Evolutionary conservation across 148 eudicot species (phyloP).

Genomic region (Vaccinium vitisidaea): DNA sequence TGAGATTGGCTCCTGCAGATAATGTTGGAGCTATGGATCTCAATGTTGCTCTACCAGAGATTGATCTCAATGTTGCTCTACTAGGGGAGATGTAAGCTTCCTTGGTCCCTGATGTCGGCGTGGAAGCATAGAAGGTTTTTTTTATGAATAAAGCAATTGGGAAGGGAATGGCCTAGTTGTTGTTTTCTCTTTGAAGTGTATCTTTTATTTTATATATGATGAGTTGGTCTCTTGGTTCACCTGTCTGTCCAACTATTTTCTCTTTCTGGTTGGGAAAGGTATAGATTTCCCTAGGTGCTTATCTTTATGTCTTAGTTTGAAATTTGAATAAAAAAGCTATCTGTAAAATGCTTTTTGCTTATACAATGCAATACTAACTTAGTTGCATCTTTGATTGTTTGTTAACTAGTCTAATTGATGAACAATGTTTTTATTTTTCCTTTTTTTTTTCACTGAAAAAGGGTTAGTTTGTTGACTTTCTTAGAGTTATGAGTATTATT

Average conservation of each 20-base stretch:
- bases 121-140: not conserved
- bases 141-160: not conserved
- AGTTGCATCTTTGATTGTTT: not conserved
- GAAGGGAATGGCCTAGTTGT: not conserved
- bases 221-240: not conserved
- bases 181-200: not conserved
- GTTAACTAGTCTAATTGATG: not conserved
- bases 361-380: not conserved
- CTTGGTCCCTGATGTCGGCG: not conserved
- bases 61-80: too few relatives aligned
- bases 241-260: not conserved
- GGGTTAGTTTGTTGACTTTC: not conserved
- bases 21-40: conserved; percentile 8
- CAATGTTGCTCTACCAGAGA: not conserved
- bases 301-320: not conserved
- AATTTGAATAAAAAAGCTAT: conserved; percentile 3
- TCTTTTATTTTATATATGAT: not conserved
- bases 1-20: not conserved
- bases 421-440: not conserved
- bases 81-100: not conserved
- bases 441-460: not conserved
- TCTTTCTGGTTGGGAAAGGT: not conserved
- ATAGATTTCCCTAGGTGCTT: not conserved
- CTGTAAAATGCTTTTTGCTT: not conserved
- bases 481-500: not conserved